These are phyloP conservation scores for Pseudocercospora musae DNA, from an alignment of 2,329 filamentous ascomycete genomes.

Conservation along the genomic window DNA sequence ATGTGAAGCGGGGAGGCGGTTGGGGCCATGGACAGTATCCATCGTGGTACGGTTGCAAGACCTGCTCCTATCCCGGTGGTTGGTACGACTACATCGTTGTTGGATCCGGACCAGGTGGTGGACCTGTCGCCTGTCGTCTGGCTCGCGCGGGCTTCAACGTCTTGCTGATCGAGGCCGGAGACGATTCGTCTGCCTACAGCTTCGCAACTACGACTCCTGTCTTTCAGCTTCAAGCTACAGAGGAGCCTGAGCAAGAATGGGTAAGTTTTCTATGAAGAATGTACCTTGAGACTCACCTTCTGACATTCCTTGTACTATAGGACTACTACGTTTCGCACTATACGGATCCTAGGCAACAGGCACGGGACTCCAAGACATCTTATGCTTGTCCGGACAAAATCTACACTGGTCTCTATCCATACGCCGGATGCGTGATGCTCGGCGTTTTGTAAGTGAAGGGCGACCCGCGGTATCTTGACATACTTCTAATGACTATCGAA, in stretches of 20 bases:
- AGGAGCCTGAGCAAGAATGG: constrained; percentile 58
- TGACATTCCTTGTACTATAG: not conserved
- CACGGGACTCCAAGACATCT: constrained; percentile 52
- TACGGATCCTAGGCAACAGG: constrained; percentile 51
- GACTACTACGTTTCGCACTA: constrained; percentile 65
- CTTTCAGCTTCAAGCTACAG: constrained; percentile 52
- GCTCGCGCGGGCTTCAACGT: constrained; percentile 58
- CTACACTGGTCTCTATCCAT: constrained; percentile 55
- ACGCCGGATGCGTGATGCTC: constrained; percentile 49
- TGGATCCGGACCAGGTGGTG: constrained; percentile 58
- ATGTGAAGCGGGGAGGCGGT: not conserved
- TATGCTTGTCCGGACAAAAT: constrained; percentile 36
- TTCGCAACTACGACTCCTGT: constrained; percentile 55
- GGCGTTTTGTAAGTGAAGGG: constrained; percentile 44
- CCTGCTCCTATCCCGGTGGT: not conserved
- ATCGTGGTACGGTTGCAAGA: not conserved
- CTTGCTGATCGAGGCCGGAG: constrained; percentile 59
- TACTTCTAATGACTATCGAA: constrained; percentile 32
- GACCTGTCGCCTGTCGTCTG: constrained; percentile 56
- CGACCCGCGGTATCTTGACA: not conserved
- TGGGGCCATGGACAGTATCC: not conserved
- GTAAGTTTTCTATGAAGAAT: not conserved
- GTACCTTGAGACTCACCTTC: not conserved
- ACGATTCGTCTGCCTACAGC: constrained; percentile 50
- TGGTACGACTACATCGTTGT: constrained; percentile 61